Conservation (phyloP, 2,329 filamentous ascomycete genomes). For the Fusarium sp. region DNA sequence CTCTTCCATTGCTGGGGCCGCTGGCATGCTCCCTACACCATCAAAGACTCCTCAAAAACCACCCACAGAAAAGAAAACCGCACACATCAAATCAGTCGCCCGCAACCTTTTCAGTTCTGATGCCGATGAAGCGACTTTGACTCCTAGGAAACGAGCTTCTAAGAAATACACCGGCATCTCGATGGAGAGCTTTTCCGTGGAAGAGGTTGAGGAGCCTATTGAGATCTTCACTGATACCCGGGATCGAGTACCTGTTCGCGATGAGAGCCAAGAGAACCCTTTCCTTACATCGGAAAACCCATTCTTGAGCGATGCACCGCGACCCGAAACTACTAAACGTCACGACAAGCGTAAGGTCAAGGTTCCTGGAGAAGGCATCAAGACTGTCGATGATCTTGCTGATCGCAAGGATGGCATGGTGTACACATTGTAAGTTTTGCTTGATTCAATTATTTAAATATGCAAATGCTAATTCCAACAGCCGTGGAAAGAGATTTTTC, state of each 20-base stretch:
- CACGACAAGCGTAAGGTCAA: constrained; percentile 64
- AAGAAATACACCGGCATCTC: constrained; percentile 65
- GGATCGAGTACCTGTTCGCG: constrained; percentile 75
- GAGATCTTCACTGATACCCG: constrained; percentile 81
- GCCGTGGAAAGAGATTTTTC: constrained; percentile 82
- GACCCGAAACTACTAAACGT: constrained; percentile 54
- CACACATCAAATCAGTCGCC: constrained; percentile 62
- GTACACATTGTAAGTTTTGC: constrained; percentile 75
- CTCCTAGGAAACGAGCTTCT: constrained; percentile 64
- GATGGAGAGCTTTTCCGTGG: constrained; percentile 65
- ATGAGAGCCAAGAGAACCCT: constrained; percentile 73
- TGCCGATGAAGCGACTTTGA: constrained; percentile 66
- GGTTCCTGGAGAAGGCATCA: constrained; percentile 64
- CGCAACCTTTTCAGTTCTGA: constrained; percentile 70
- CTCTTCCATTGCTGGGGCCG: constrained; percentile 45
- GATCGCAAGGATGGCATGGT: constrained; percentile 75
- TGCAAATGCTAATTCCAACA: constrained; percentile 47
- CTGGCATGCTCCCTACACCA: constrained; percentile 76
- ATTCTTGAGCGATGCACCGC: constrained; percentile 64
- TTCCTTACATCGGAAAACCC: constrained; percentile 76
- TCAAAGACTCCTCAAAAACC: constrained; percentile 78
- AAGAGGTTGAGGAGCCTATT: constrained; percentile 67
- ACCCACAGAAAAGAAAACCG: constrained; percentile 58
- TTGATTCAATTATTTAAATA: neutral
- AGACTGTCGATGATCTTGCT: constrained; percentile 69